Percentiles rank a stretch among this genome's conserved stretches.
These are phyloP conservation scores for Populus deltoides DNA, from an alignment of 345 rosid species.

Conservation along the genomic window DNA sequence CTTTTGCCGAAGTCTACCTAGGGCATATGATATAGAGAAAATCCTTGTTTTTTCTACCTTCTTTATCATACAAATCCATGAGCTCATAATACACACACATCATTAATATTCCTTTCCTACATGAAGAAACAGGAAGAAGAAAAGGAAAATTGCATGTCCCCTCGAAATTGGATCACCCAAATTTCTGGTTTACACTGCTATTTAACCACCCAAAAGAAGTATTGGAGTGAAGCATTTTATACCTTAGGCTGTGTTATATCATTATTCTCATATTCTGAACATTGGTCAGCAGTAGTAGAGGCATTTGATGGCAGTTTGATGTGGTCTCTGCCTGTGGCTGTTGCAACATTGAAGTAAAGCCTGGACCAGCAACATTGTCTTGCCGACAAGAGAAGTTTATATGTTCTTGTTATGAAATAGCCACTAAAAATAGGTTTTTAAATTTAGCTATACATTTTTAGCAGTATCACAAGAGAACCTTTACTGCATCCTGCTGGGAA, in stretches of 20 bases:
- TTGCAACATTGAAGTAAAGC: conserved; percentile 17
- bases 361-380: conserved; percentile 25
- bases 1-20: too few species aligned
- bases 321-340: conserved; percentile 24
- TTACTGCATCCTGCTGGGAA: conserved; percentile 9
- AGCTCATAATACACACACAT: not conserved
- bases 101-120: not conserved
- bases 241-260: not conserved
- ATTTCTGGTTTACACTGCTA: not conserved
- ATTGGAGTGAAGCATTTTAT: not conserved
- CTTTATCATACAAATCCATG: not conserved
- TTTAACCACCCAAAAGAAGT: not conserved
- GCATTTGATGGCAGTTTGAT: conserved; percentile 25
- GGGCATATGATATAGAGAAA: not conserved
- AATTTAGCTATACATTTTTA: too few species aligned
- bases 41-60: not conserved
- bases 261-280: conserved; percentile 18
- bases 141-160: not conserved
- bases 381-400: not conserved
- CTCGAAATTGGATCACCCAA: not conserved
- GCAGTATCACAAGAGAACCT: conserved; percentile 8
- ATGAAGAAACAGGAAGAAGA: not conserved
- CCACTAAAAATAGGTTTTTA: not conserved
- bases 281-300: conserved; percentile 20
- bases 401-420: not conserved